These are phyloP conservation scores for Cryphonectria japonica DNA, from an alignment of 2,329 filamentous ascomycete genomes.

Conservation along the genomic window DNA sequence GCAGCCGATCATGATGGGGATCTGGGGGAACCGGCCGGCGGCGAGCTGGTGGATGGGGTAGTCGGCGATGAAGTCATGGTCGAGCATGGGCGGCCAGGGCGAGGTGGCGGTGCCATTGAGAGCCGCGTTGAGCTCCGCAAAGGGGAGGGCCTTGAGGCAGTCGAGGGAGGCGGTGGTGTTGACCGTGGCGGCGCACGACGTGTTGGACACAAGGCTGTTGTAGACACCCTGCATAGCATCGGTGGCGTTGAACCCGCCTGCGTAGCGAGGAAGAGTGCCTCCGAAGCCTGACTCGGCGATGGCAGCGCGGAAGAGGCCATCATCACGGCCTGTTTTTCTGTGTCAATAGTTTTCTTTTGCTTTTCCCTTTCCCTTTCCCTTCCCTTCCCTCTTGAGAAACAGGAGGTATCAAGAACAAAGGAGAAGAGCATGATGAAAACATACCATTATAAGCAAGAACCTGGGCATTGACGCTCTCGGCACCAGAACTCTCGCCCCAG, in stretches of 20 bases:
- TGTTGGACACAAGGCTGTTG: conserved; percentile 36
- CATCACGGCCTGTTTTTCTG: conserved; percentile 42
- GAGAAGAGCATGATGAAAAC: not conserved
- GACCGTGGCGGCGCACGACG: conserved; percentile 35
- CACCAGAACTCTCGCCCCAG: conserved; percentile 56
- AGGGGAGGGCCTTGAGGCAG: conserved; percentile 29
- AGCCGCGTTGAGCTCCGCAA: conserved; percentile 23
- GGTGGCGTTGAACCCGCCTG: conserved; percentile 40
- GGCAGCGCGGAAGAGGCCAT: conserved; percentile 54
- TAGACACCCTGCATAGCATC: conserved; percentile 35
- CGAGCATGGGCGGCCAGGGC: conserved; percentile 27
- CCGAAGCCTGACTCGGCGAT: conserved; percentile 55
- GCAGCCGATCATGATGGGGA: conserved; percentile 27
- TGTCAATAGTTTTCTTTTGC: too few relatives aligned
- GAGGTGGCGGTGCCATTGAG: conserved; percentile 26
- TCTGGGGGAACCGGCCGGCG: conserved; percentile 19
- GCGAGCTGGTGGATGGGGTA: conserved; percentile 22
- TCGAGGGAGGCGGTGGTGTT: conserved; percentile 34
- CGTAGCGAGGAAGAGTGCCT: conserved; percentile 36
- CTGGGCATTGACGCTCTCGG: conserved; percentile 49
- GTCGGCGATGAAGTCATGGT: conserved; percentile 30
- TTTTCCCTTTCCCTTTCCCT: too few relatives aligned
- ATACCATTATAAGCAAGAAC: conserved; percentile 51
- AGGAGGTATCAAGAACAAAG: not conserved
- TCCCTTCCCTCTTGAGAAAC: too few relatives aligned